Evolutionary conservation across 1,284 basidiomycete species (phyloP).

Genomic region (Tilletia walkeri): DNA sequence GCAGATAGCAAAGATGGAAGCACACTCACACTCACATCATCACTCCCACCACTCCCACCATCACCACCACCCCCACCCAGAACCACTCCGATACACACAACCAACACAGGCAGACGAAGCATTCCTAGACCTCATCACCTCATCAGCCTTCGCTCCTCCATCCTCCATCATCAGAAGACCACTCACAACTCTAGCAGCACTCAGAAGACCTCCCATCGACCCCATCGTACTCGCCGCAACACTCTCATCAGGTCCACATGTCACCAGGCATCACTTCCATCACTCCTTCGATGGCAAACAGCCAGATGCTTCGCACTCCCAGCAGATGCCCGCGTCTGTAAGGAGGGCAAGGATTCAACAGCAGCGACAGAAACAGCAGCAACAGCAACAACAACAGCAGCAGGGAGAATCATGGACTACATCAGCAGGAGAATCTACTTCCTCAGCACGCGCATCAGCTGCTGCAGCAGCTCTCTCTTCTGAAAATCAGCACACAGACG

Average conservation of each 20-base stretch:
- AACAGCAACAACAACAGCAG: neutral
- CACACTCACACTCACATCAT: neutral
- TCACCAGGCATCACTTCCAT: slow-evolving; percentile 52
- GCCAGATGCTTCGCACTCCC: slow-evolving; percentile 26
- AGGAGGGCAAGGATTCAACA: slow-evolving; percentile 4
- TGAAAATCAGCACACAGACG: no score
- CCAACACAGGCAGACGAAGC: slow-evolving; percentile 23
- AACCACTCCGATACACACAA: neutral
- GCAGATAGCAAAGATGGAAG: neutral
- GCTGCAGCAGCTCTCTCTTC: no score
- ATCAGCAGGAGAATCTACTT: no score
- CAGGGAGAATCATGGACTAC: no score
- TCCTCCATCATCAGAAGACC: slow-evolving; percentile 27
- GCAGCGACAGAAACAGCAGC: neutral
- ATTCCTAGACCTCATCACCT: slow-evolving; percentile 39
- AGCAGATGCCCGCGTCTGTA: slow-evolving; percentile 39
- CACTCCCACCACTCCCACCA: neutral
- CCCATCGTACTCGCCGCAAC: slow-evolving; percentile 51
- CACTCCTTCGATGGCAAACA: slow-evolving; percentile 38
- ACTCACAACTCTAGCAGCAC: slow-evolving; percentile 46
- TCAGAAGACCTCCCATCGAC: slow-evolving; percentile 49
- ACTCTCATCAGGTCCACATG: slow-evolving; percentile 46
- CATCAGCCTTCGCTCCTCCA: slow-evolving; percentile 32
- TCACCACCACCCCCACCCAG: neutral
- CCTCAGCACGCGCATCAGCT: no score